phyloP scores from a whole-genome alignment of 768 basidiomycete genomes.

The Gloeopeniophorella convolvens region DNA sequence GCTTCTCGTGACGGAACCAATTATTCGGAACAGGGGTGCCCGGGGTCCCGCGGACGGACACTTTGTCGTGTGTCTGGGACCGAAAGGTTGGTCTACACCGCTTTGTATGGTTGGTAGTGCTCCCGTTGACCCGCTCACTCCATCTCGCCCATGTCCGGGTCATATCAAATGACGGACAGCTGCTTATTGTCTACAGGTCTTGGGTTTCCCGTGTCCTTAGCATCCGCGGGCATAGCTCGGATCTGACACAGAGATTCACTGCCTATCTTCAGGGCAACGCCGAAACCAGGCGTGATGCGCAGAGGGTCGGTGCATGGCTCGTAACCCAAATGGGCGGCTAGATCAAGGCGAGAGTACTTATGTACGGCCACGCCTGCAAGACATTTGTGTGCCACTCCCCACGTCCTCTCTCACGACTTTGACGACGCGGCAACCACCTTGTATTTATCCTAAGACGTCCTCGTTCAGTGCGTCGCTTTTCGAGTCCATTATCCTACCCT shows the following conservation, averaged over 20 bases:
- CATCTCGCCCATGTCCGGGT: constrained; percentile 1
- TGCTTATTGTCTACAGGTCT: constrained; percentile 13
- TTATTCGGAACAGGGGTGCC: background rate
- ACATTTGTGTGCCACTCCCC: constrained; percentile 13
- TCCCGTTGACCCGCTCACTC: constrained; percentile 6
- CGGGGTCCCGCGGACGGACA: background rate
- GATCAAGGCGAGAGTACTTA: constrained; percentile 15
- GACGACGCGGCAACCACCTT: background rate
- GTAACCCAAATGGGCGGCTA: constrained; percentile 17
- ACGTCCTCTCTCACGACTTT: background rate
- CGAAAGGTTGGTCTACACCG: constrained; percentile 9
- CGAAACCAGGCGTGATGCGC: constrained; percentile 16
- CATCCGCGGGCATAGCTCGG: constrained; percentile 14
- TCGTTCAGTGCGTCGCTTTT: constrained; percentile 4
- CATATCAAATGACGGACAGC: constrained; percentile 14
- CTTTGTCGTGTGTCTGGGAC: background rate
- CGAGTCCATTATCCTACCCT: background rate
- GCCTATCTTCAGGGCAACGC: constrained; percentile 6
- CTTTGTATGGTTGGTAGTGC: background rate
- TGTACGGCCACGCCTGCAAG: constrained; percentile 9
- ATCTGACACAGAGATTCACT: constrained; percentile 5
- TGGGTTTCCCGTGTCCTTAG: constrained; percentile 6
- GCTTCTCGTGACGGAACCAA: background rate
- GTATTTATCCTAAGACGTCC: background rate
- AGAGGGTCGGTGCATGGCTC: background rate